Evolutionary conservation across 768 basidiomycete species (phyloP).

Genomic region (Flagelloscypha sp.): DNA sequence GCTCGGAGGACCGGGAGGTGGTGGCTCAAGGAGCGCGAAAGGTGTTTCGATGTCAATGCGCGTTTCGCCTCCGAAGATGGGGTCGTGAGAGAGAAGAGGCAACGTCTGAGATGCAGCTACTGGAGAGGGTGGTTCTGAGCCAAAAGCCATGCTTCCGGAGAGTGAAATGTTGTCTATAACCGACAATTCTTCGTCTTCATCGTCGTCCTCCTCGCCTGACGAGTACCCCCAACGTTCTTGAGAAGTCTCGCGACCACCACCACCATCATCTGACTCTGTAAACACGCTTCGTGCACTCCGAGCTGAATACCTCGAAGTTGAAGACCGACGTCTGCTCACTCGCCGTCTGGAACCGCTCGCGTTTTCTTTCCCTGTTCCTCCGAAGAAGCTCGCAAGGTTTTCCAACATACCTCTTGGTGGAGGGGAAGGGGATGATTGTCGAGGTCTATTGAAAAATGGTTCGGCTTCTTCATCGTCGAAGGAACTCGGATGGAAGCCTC

Average conservation of each 20-base stretch:
- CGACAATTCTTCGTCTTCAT: slow-evolving; percentile 30
- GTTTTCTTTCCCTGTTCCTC: slow-evolving; percentile 35
- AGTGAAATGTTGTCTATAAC: slow-evolving; percentile 36
- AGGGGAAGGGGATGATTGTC: slow-evolving; percentile 11
- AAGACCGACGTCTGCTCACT: slow-evolving; percentile 54
- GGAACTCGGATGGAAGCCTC: too few species aligned
- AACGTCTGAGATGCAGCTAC: slow-evolving; percentile 36
- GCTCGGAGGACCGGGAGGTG: slow-evolving; percentile 75
- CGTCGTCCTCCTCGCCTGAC: slow-evolving; percentile 72
- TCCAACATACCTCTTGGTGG: slow-evolving; percentile 46
- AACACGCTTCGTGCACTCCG: slow-evolving; percentile 36
- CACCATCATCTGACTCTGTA: slow-evolving; percentile 52
- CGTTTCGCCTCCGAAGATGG: slow-evolving; percentile 75
- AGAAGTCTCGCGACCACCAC: slow-evolving; percentile 46
- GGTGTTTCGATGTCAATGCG: slow-evolving; percentile 74
- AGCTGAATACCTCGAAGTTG: slow-evolving; percentile 39
- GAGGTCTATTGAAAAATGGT: slow-evolving; percentile 4
- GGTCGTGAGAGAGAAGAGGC: slow-evolving; percentile 65
- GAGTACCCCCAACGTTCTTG: slow-evolving; percentile 89
- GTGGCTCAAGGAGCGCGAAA: slow-evolving; percentile 55
- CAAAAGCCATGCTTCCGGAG: slow-evolving; percentile 59
- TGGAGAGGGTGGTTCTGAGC: slow-evolving; percentile 63
- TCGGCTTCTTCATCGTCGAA: background rate
- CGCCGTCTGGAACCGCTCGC: slow-evolving; percentile 34
- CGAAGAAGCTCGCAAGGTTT: slow-evolving; percentile 62